Conservation (phyloP, 768 basidiomycete species). For the Suillus occidentalis region DNA sequence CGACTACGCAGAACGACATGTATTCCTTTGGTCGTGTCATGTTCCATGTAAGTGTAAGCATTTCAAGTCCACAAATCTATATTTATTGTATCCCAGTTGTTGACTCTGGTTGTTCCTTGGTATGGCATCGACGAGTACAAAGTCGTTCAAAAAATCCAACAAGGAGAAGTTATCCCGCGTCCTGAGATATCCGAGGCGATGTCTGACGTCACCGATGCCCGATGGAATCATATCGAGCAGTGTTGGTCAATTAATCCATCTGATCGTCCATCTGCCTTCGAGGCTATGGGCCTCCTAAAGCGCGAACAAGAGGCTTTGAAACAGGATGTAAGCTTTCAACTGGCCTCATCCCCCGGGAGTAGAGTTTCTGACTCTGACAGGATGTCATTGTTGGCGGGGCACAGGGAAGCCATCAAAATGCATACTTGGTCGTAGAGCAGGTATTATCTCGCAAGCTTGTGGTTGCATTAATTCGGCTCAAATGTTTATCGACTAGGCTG, state of each 20-base stretch:
- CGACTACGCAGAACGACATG: constrained; percentile 35
- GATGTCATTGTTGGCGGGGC: too few species aligned
- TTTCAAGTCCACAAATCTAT: background rate
- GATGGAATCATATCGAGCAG: background rate
- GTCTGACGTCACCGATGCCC: background rate
- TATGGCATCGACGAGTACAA: background rate
- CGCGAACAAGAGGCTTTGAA: background rate
- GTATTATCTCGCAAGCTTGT: background rate
- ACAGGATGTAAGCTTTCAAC: background rate
- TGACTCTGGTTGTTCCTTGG: background rate
- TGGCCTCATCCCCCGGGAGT: background rate
- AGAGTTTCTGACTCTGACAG: background rate
- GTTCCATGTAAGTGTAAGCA: constrained; percentile 2
- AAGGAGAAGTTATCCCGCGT: background rate
- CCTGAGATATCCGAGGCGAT: background rate
- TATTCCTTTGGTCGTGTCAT: constrained; percentile 37
- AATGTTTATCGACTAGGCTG: background rate
- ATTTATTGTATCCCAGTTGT: background rate
- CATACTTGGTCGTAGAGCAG: background rate
- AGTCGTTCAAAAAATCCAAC: constrained; percentile 3
- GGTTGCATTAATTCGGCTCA: background rate
- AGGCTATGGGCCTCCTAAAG: background rate
- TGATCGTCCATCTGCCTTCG: background rate
- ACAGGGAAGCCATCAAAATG: background rate
- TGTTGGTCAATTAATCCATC: constrained; percentile 3